Percentiles rank a stretch among this genome's conserved stretches.
These are phyloP conservation scores for Leccinum barrowsii DNA, from an alignment of 768 basidiomycete genomes.

Conservation along the genomic window DNA sequence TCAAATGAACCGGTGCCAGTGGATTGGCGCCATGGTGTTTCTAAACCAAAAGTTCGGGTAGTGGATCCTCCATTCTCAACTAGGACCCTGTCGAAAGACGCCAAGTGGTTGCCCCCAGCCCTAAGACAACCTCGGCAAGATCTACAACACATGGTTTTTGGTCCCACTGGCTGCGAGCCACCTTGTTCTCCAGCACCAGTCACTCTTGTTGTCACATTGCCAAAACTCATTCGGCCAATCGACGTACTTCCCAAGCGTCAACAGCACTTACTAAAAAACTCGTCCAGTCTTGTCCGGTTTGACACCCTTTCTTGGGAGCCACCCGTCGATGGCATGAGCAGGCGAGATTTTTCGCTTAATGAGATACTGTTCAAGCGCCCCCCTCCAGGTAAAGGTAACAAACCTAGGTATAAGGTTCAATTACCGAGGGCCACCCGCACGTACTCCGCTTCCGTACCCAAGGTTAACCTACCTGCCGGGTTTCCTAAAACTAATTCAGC, in stretches of 20 bases:
- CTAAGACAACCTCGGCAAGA: conserved; percentile 38
- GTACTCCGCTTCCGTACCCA: conserved; percentile 22
- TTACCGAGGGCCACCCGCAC: conserved; percentile 29
- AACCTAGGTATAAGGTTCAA: conserved; percentile 32
- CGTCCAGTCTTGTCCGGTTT: conserved; percentile 42
- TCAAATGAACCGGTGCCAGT: conserved; percentile 16
- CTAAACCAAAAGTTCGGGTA: conserved; percentile 21
- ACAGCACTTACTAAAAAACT: conserved; percentile 39
- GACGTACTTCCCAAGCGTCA: conserved; percentile 50
- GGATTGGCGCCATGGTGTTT: conserved; percentile 19
- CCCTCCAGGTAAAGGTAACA: conserved; percentile 29
- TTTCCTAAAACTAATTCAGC: conserved; percentile 15
- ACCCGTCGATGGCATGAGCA: conserved; percentile 61
- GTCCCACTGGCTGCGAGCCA: conserved; percentile 45
- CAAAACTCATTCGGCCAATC: conserved; percentile 38
- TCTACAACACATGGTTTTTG: conserved; percentile 42
- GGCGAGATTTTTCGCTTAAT: conserved; percentile 59
- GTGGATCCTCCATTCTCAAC: conserved; percentile 13
- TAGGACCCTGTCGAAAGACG: conserved; percentile 33
- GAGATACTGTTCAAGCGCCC: conserved; percentile 59
- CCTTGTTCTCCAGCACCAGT: conserved; percentile 45
- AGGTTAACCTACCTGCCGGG: conserved; percentile 39
- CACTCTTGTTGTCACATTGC: conserved; percentile 45
- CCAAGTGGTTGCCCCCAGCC: conserved; percentile 57
- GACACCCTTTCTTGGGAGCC: conserved; percentile 73